phyloP scores from a whole-genome alignment of 2,329 filamentous ascomycete species.

The Fusarium sp. region DNA sequence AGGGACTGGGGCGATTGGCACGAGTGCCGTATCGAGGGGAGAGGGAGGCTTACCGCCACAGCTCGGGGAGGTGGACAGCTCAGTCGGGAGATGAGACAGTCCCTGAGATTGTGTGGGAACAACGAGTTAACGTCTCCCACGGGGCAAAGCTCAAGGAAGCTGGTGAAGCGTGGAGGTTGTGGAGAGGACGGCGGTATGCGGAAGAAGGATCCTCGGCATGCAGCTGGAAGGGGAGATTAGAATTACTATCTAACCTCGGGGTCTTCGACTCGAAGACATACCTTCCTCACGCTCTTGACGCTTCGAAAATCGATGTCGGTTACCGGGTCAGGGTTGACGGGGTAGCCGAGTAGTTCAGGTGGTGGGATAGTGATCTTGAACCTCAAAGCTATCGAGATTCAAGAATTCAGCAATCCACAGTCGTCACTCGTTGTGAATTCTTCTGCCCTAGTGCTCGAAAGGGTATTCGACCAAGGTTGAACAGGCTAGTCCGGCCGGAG shows the following conservation, averaged over 20 bases:
- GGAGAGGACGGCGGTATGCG: slow-evolving; percentile 53
- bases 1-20: slow-evolving; percentile 36
- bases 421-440: slow-evolving; percentile 28
- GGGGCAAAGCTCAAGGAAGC: slow-evolving; percentile 57
- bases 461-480: slow-evolving; percentile 51
- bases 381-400: slow-evolving; percentile 1
- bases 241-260: slow-evolving; percentile 27
- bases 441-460: slow-evolving; percentile 42
- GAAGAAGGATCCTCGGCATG: slow-evolving; percentile 51
- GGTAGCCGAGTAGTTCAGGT: slow-evolving; percentile 10
- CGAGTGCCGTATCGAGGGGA: slow-evolving; percentile 37
- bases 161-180: slow-evolving; percentile 55
- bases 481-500: slow-evolving; percentile 22
- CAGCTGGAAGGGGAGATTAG: slow-evolving; percentile 50
- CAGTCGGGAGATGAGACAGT: slow-evolving; percentile 59
- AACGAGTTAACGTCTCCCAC: slow-evolving; percentile 76
- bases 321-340: slow-evolving; percentile 12
- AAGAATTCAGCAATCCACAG: slow-evolving; percentile 27
- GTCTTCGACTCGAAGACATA: slow-evolving; percentile 37
- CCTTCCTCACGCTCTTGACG: slow-evolving; percentile 37
- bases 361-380: slow-evolving; percentile 5
- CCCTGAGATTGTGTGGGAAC: slow-evolving; percentile 65
- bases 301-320: slow-evolving; percentile 20
- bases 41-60: slow-evolving; percentile 64
- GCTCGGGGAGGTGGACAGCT: slow-evolving; percentile 53